These are phyloP conservation scores for Emmonsiellopsis sp. DNA, from an alignment of 2,329 filamentous ascomycete species.

Conservation along the genomic window DNA sequence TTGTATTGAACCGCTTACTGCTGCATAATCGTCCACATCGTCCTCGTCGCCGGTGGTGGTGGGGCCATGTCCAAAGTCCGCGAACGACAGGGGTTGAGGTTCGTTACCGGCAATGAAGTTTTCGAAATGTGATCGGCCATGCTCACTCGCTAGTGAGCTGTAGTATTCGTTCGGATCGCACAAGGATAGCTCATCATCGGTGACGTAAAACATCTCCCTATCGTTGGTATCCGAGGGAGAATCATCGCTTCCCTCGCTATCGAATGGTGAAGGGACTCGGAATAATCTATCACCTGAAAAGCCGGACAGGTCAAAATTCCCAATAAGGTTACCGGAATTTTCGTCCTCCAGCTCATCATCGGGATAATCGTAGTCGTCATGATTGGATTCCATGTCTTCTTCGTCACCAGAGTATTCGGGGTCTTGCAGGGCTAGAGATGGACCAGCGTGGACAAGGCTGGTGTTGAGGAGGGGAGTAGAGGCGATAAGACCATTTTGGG, in stretches of 20 bases:
- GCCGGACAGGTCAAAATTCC: conserved; percentile 2
- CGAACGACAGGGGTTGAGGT: background rate
- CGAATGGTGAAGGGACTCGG: background rate
- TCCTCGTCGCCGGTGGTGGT: conserved; percentile 1
- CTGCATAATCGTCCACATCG: conserved; percentile 3
- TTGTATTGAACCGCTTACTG: conserved; percentile 6
- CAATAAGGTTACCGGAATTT: conserved; percentile 7
- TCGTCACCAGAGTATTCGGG: background rate
- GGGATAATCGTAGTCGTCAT: background rate
- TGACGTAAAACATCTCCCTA: conserved; percentile 10
- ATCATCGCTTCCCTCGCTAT: background rate
- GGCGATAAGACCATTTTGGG: no score
- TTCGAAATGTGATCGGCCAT: background rate
- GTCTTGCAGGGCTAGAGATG: background rate
- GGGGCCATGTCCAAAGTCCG: background rate
- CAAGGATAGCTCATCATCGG: conserved; percentile 9
- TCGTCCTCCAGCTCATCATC: background rate
- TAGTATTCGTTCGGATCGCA: conserved; percentile 1
- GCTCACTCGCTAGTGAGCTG: background rate
- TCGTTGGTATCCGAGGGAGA: conserved; percentile 1
- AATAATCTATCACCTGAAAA: conserved; percentile 8
- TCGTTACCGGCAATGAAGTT: background rate
- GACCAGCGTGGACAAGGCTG: background rate
- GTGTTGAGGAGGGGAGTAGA: background rate
- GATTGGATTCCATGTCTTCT: background rate